phyloP scores from a whole-genome alignment of 2,329 filamentous ascomycete genomes.

The Sordariomycetes sp. region DNA sequence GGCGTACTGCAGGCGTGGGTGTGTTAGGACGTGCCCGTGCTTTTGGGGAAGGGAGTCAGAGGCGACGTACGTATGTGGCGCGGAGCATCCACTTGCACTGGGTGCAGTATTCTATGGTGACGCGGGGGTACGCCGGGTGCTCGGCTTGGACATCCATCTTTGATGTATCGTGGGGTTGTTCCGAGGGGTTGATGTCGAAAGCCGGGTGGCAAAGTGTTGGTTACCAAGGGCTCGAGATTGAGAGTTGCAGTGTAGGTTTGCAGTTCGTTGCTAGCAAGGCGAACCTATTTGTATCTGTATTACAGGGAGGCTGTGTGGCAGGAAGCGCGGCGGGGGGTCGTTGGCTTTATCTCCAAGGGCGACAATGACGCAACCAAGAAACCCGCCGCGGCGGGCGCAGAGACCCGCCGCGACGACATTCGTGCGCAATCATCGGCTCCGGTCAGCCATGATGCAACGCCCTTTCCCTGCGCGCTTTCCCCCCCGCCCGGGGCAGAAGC shows the following conservation, averaged over 20 bases:
- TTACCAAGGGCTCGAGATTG: neutral
- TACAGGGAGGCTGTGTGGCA: too few relatives aligned
- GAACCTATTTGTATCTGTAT: too few relatives aligned
- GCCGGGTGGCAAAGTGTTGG: neutral
- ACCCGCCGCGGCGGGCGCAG: too few relatives aligned
- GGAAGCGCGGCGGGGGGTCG: too few relatives aligned
- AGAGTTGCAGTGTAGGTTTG: neutral
- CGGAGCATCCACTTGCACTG: conserved; percentile 89
- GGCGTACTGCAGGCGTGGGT: conserved; percentile 51
- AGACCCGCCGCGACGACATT: too few relatives aligned
- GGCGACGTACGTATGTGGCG: conserved; percentile 63
- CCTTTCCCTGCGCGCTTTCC: too few relatives aligned
- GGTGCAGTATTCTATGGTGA: conserved; percentile 87
- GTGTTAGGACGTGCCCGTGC: neutral
- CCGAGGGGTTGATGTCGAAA: neutral
- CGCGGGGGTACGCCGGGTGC: conserved; percentile 38
- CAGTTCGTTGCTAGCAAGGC: too few relatives aligned
- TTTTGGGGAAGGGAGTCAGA: neutral
- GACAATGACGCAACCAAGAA: too few relatives aligned
- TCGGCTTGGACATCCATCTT: neutral
- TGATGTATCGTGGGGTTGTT: neutral
- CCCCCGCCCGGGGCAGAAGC: too few relatives aligned
- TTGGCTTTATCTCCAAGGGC: too few relatives aligned
- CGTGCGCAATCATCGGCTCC: too few relatives aligned
- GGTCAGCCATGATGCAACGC: too few relatives aligned